phyloP scores from a whole-genome alignment of 345 rosid species.

The Citrus reticulata region DNA sequence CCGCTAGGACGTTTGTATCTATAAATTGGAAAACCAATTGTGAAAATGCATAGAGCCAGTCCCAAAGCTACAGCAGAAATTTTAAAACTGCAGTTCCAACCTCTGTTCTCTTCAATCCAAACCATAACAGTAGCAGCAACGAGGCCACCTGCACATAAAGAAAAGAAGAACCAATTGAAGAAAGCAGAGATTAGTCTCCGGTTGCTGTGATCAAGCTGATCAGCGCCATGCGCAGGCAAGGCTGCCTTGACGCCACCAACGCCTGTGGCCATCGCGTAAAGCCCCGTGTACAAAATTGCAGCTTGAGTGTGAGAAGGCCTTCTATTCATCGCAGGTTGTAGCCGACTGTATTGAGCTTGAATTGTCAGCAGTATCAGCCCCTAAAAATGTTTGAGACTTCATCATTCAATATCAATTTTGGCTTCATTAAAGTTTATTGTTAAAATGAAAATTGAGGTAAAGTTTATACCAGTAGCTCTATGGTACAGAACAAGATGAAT shows the following conservation, averaged over 20 bases:
- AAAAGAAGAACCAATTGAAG: slow-evolving; percentile 62
- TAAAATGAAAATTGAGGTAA: not conserved
- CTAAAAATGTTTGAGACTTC: slow-evolving; percentile 9
- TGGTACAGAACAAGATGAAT: slow-evolving; percentile 31
- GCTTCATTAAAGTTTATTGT: not conserved
- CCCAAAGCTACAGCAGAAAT: slow-evolving; percentile 23
- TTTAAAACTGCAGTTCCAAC: slow-evolving; percentile 47
- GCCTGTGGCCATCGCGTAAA: slow-evolving; percentile 50
- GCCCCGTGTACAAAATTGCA: slow-evolving; percentile 38
- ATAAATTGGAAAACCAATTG: slow-evolving; percentile 41
- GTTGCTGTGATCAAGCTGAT: slow-evolving; percentile 43
- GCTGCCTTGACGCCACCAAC: slow-evolving; percentile 62
- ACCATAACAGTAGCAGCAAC: slow-evolving; percentile 49
- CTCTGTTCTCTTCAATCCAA: slow-evolving; percentile 62
- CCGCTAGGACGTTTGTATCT: slow-evolving; percentile 44
- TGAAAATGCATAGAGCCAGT: slow-evolving; percentile 37
- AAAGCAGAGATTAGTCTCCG: slow-evolving; percentile 37
- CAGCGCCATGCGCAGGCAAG: slow-evolving; percentile 64
- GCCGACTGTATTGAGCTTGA: slow-evolving; percentile 38
- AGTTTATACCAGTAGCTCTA: slow-evolving; percentile 45
- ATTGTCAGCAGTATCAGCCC: slow-evolving; percentile 48
- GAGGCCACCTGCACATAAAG: slow-evolving; percentile 46
- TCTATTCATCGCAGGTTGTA: slow-evolving; percentile 33
- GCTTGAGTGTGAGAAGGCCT: slow-evolving; percentile 33
- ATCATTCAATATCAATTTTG: not conserved